These are phyloP conservation scores for Kazachstania viticola DNA, from an alignment of 805 yeast genomes.

Conservation along the genomic window DNA sequence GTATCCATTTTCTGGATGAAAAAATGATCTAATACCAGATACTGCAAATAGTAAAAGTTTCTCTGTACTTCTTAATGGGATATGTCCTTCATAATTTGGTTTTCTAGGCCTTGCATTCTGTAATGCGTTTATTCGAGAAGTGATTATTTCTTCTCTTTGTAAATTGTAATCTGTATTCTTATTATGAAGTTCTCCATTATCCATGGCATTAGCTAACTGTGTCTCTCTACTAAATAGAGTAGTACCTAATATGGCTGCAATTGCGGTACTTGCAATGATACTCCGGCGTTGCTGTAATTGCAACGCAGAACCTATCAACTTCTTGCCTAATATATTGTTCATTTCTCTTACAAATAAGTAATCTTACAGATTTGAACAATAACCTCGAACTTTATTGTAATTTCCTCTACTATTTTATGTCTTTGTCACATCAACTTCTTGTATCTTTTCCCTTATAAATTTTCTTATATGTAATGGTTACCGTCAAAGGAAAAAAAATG, in stretches of 20 bases:
- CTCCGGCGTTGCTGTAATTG: background rate
- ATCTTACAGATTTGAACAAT: no score
- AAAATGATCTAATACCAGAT: constrained; percentile 66
- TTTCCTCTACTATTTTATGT: no score
- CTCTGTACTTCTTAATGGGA: constrained; percentile 59
- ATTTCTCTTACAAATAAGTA: no score
- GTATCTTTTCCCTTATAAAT: no score
- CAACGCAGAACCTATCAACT: no score
- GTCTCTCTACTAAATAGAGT: constrained; percentile 33
- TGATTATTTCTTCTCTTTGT: constrained; percentile 26
- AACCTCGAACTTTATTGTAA: no score
- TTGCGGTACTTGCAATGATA: constrained; percentile 4
- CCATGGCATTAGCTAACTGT: constrained; percentile 50
- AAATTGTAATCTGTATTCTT: constrained; percentile 26
- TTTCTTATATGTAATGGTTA: no score
- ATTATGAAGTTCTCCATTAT: constrained; percentile 20
- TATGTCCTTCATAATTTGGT: constrained; percentile 60
- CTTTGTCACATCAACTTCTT: no score
- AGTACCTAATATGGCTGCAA: constrained; percentile 11
- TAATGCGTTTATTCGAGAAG: constrained; percentile 14
- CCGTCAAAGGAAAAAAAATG: no score
- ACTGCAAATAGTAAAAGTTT: constrained; percentile 51
- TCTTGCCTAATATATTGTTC: no score
- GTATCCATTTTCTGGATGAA: constrained; percentile 65
- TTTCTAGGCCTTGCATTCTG: constrained; percentile 19